A percentile compares a stretch with the other conserved stretches of the same genome.
These are phyloP conservation scores for Rhizopogon rudus DNA, from an alignment of 768 basidiomycete species.

Conservation along the genomic window DNA sequence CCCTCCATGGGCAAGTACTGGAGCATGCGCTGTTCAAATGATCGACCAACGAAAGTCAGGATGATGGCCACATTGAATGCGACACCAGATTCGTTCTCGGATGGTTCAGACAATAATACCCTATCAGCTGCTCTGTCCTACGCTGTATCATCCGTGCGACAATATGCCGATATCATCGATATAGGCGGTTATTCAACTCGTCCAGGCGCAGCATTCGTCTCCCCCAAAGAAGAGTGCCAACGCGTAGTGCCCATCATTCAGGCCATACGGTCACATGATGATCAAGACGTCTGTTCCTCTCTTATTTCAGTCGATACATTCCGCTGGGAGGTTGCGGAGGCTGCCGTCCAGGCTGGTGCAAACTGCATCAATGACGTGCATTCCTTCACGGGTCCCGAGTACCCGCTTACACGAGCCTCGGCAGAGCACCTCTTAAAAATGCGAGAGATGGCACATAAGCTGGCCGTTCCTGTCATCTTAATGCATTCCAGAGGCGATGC, in stretches of 20 bases:
- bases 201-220: slow-evolving; percentile 68
- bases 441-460: slow-evolving; percentile 57
- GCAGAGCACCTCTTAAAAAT: slow-evolving; percentile 48
- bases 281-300: slow-evolving; percentile 4
- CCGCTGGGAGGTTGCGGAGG: slow-evolving; percentile 73
- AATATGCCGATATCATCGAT: slow-evolving; percentile 78
- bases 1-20: slow-evolving; percentile 21
- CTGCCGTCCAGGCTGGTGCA: slow-evolving; percentile 76
- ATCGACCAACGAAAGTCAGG: slow-evolving; percentile 40
- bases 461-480: slow-evolving; percentile 76
- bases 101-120: slow-evolving; percentile 60
- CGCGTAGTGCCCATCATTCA: slow-evolving; percentile 71
- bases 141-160: slow-evolving; percentile 38
- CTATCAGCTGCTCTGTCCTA: slow-evolving; percentile 52
- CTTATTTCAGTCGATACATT: slow-evolving; percentile 32
- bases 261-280: slow-evolving; percentile 41
- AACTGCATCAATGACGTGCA: slow-evolving; percentile 94
- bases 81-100: slow-evolving; percentile 96
- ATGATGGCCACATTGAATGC: slow-evolving; percentile 92
- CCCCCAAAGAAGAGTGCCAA: slow-evolving; percentile 59
- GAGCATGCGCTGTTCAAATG: slow-evolving; percentile 17
- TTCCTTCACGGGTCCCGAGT: slow-evolving; percentile 66
- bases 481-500: slow-evolving; percentile 96
- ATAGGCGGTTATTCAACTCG: slow-evolving; percentile 93
- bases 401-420: slow-evolving; percentile 27